Evolutionary conservation across 257 asterid genomes (phyloP), one percentile per base, ranked within the genome.

Genomic region (Nicotiana sylvestris): DNA sequence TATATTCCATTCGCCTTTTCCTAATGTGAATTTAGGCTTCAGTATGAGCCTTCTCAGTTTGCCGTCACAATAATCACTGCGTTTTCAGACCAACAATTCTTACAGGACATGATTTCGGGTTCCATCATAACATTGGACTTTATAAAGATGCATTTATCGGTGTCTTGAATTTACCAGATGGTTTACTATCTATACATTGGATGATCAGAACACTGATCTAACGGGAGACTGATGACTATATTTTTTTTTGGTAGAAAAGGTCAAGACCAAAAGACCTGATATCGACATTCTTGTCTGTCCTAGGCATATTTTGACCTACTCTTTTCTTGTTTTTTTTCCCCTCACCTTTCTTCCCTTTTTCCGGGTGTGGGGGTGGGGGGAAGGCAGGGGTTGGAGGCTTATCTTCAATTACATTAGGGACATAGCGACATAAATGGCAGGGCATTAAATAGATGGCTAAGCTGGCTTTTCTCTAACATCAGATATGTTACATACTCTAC

Each of bases 401-500:
- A 12, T 72, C 60, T 25, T 72, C 39, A 12, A 43, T 25, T 43
- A 6, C 79, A 25, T 46, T 72, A 46, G 21, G 78, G 78, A 46
- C 78, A 46, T 25, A 46, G 25, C 25, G 49, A 25, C 61, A 72
- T 49, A 72, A 7, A 25, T 27, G 13, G 62, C 16, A 35, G 16
- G 17, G 0, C 32, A 33, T 39, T 43, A 43, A 7, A 8, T 7
- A 53, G 18, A 53, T 53, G 35, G 56, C 62, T 74, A 74, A 74
- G 49, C 65, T n/a, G n/a, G 21, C 66, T 74, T 82, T 83, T 66
- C 81, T 83, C 79, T 88, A 82, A 80, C 81, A 77, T 74, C 89
- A 94, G 98, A 94, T 92, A 33, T 92, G 98, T 82, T 92, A 89
- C 85, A 56, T 91, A 79, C 94, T 94, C 81, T 92, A 94, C 91